Base-by-base conservation (phyloP, 257 asterid genomes). In the Hygrophila difformis region DNA sequence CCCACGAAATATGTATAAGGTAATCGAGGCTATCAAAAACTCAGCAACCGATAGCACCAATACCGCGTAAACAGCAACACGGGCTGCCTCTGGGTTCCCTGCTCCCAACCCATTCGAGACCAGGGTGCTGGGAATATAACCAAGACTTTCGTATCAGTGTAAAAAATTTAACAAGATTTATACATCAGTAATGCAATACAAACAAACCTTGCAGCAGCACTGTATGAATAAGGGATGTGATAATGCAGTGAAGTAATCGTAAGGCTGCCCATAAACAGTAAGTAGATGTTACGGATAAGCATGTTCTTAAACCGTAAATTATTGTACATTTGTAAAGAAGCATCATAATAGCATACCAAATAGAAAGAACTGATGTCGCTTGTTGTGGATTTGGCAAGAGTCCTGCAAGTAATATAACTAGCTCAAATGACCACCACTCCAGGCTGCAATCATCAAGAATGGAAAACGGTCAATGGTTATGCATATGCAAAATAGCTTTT, bases 381-480 rank as follows among this genome's bases (percentile, higher is more conserved):
- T 79, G 48, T 39, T 73, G 62, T 11, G 97, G 97, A 64, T 87
- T 83, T 28, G 93, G 94, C 59, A 81, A 54, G 29, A 77, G 16
- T n/a, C 96, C 96, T 4, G 94, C 69, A 6, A 82, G 69, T 76
- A 87, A 49, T 39, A 82, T 45, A 28, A 80, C 47, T 8, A 87
- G 59, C 75, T 87, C 97, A 53, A 77, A 75, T 2, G 88, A 63
- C 94, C 93, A 87, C 94, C 94, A 80, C 53, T 83, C 89, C 56
- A 80, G 41, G 60, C 97, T 83, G 64, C 17, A 46, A 50, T n/a
- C 10, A 51, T 55, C 3, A 8, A n/a, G 37, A 47, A 18, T 3
- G 15, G 4, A 12, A 9, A 11, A 28, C 18, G 28, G 2, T 18
- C 28, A 18, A 9, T 8, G 5, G 2, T 6, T n/a, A n/a, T n/a